A percentile compares a stretch with the other conserved stretches of the same genome.
Conservation (phyloP, 306 rosid genomes). For the Gillenia trifoliata region DNA sequence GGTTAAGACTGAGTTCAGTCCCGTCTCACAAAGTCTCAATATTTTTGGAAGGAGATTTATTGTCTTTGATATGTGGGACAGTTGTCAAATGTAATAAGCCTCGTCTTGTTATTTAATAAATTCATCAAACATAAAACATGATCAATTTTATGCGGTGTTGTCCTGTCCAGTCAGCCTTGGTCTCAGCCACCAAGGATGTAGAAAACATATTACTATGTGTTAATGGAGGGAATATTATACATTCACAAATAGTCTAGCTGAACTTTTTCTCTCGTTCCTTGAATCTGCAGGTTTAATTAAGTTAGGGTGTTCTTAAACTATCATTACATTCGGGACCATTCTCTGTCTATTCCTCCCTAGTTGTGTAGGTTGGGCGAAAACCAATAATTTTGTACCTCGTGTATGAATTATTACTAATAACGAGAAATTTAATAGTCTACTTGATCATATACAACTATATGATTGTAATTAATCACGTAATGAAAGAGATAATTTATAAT, state of each 20-base stretch:
- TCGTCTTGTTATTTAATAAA: background rate
- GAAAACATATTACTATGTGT: too few species aligned
- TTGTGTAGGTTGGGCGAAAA: background rate
- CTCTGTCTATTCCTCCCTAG: background rate
- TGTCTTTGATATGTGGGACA: too few species aligned
- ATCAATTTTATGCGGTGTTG: too few species aligned
- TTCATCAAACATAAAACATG: background rate
- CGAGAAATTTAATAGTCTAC: background rate
- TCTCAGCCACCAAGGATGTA: background rate
- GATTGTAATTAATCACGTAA: too few species aligned
- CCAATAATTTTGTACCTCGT: background rate
- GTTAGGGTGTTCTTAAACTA: background rate
- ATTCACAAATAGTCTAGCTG: background rate
- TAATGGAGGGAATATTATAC: background rate
- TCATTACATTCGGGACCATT: conserved; percentile 1
- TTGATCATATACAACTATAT: background rate
- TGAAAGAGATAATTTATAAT: too few species aligned
- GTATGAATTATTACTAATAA: background rate
- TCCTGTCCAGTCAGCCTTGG: too few species aligned
- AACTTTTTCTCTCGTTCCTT: conserved; percentile 3
- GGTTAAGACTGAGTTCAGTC: background rate
- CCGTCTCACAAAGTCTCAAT: background rate
- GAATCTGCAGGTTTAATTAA: background rate
- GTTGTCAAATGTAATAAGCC: background rate
- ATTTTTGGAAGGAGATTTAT: too few species aligned